Evolutionary conservation across 257 asterid genomes (phyloP), one percentile per base, ranked within the genome.

Genomic region (Jaltomata sinuosa): DNA sequence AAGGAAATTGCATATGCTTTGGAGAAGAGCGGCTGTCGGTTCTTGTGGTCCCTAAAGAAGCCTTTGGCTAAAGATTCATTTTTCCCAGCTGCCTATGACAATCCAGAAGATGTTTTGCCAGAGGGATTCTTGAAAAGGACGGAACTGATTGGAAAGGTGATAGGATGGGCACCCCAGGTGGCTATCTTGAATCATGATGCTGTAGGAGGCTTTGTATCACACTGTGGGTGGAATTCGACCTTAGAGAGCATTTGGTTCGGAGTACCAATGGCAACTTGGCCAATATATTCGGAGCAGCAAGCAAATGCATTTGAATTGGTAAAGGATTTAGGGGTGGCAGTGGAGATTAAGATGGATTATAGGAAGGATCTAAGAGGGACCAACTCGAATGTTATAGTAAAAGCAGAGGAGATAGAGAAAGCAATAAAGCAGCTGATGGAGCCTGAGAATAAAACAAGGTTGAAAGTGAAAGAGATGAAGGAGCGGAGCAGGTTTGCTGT

Each of bases 201-300:
- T 18, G 21, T 84, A 18, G 89, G 87, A 6, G 87, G 87, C 9
- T 87, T 87, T 22, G 68, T 87, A 1, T 87, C 85, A 7, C 89
- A 84, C 12, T 87, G 89, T 29, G 87, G 89, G 0, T 87, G 81
- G 89, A 87, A 87, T 52, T 87, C 85, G 0, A 80, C 65, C 2
- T 36, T 86, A 9, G 89, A 86, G 68, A 86, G 89, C 14, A 31
- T 84, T 25, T 87, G 84, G 87, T 84, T 55, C 12, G 89, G 87
- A 0, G 84, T 87, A 36, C 86, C 89, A 9, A 21, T 81, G 29
- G 87, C 87, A 54, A 65, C 87, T 1, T 88, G 84, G 87, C 89
- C 90, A 27, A 40, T 84, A 18, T 88, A 74, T n/a, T 78, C 87
- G 5, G 89, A 88, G 89, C 89, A 88, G 72, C 89, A 88, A 34